Evolutionary conservation across 2,329 filamentous ascomycete genomes (phyloP), one percentile per base, ranked within the genome.

Genomic region (Colletotrichum liriopes): DNA sequence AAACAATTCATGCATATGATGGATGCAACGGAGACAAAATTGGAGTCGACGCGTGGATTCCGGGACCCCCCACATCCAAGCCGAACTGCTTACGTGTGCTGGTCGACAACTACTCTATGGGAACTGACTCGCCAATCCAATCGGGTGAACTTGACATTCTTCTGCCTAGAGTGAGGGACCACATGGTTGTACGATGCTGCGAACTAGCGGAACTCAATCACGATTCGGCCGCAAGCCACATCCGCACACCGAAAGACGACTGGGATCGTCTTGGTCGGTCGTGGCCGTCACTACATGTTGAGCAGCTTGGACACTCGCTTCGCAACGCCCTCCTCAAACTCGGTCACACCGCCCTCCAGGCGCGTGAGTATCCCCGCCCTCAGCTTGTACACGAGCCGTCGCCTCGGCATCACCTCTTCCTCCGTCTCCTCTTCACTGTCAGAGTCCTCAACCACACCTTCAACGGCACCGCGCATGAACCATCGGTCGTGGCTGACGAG

Each of bases 401-500:
- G 84, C 58, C 88, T 84, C 35, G 77, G 77, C 0, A 77, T 74
- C 56, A 78, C 80, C 20, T 83, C 83, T n/a, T 80, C 83, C 63
- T 86, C 85, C 52, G 86, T 85, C 3, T 86, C 86, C 0, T 79
- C 78, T 41, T 79, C 81, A 2, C 75, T 80, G 1, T 77, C 78
- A 26, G 82, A 83, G 18, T 83, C 81, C 54, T 82, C 80, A n/a
- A 75, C 77, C 58, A 88, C 81, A 0, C 92, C 92, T 78, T 94
- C 92, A 1, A 96, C 86, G 0, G 93, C 93, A 2, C 90, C 91
- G 56, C 92, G 88, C 82, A 96, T 88, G 77, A 97, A 92, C 86
- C 93, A 97, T 41, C 94, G 87, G 79, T 97, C 94, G 83, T 97
- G 94, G 45, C 91, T 94, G 5, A 96, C 92, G 6, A 96, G 83